Conservation (phyloP, 805 yeast genomes). For the Saccharomycopsis microspora region DNA sequence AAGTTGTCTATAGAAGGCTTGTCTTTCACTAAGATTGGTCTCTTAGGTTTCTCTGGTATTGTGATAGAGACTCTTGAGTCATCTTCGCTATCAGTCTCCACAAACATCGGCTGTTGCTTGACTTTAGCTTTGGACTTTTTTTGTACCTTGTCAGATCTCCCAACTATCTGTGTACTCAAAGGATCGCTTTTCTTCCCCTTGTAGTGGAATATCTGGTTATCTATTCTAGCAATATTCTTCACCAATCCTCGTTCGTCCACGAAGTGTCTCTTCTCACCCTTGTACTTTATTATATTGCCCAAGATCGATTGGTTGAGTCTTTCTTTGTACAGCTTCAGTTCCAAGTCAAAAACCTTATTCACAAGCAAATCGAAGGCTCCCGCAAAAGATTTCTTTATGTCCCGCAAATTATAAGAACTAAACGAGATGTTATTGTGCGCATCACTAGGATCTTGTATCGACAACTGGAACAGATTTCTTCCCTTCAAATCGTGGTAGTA, state of each 20-base stretch:
- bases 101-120: too few relatives aligned
- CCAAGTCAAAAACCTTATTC: slow-evolving; percentile 64
- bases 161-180: neutral
- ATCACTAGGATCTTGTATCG: slow-evolving; percentile 87
- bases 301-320: slow-evolving; percentile 63
- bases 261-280: slow-evolving; percentile 67
- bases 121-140: neutral
- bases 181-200: neutral
- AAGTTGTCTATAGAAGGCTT: neutral
- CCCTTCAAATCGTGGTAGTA: slow-evolving; percentile 39
- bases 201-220: slow-evolving; percentile 22
- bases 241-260: slow-evolving; percentile 61
- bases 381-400: slow-evolving; percentile 73
- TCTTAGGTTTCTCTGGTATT: too few relatives aligned
- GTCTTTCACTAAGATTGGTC: neutral
- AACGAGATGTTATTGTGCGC: slow-evolving; percentile 73
- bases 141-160: neutral
- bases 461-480: slow-evolving; percentile 49
- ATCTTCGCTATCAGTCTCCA: too few relatives aligned
- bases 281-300: slow-evolving; percentile 68
- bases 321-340: slow-evolving; percentile 50
- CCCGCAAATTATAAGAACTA: slow-evolving; percentile 71
- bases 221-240: slow-evolving; percentile 42
- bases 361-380: slow-evolving; percentile 77
- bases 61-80: too few relatives aligned